Base-by-base conservation (phyloP, 225 moss, liverwort and hornwort genomes). In the Straminergon stramineum region DNA sequence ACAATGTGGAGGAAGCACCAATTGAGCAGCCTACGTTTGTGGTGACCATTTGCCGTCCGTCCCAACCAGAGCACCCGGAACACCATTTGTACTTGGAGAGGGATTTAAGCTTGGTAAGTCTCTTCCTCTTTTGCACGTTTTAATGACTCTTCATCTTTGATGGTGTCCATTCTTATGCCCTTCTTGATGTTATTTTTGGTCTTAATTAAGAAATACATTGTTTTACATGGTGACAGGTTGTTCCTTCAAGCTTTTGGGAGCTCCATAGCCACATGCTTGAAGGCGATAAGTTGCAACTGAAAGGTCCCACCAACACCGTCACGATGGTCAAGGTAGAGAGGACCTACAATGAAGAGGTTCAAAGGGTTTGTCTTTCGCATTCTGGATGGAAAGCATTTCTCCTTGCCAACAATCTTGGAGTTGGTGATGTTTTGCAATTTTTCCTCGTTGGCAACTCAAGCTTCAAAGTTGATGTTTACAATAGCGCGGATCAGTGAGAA, bases 21-120 rank as follows among this genome's bases (percentile, higher is more conserved):
- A 0, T 10, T 34, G 11, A 19, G 20, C 4, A 6, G 2, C 39
- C 19, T 69, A 13, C 2, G 4, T 69, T 69, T 69, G 23, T 23
- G 2, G 7, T 23, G 13, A 69, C 23, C 13, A 39, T 39, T 7
- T 2, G 3, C 4, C 17, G 9, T n/a, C 23, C 4, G 2, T 69
- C 2, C 23, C 0, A 74, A 45, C 3, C 17, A 0, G 1, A 45
- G 16, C 5, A 73, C 16, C 27, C 1, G 1, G 3, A 73, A 26
- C 27, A 16, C 27, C 16, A 43, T 16, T 73, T 73, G 27, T 43
- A 73, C 8, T 43, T 45, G 3, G 45, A 74, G 2, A 43, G 43
- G 0, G 74, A 75, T 6, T 75, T 75, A 5, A 75, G 11, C 11
- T 48, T 75, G 51, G 45, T 74, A 45, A 73, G 41, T 5, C 9